A percentile compares a stretch with the other conserved stretches of the same genome.
Conservation (phyloP, 306 rosid species). For the Vigna reflexopilosa region DNA sequence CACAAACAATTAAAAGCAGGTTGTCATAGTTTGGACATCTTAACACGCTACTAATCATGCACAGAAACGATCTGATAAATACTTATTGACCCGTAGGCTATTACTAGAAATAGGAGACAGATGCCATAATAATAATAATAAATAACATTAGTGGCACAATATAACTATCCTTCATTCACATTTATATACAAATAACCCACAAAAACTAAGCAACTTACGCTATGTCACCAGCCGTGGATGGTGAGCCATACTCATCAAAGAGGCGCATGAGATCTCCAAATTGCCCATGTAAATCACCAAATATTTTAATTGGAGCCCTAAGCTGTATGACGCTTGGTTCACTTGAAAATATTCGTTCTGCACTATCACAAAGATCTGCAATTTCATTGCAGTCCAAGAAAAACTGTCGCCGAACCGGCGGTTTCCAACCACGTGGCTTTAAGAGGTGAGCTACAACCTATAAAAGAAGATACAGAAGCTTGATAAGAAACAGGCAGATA, state of each 20-base stretch:
- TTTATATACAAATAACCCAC: slow-evolving; percentile 30
- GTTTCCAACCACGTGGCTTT: slow-evolving; percentile 99
- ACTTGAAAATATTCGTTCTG: slow-evolving; percentile 93
- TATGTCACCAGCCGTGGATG: slow-evolving; percentile 99
- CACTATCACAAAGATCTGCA: slow-evolving; percentile 99
- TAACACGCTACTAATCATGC: slow-evolving; percentile 18
- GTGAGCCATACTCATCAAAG: slow-evolving; percentile 99
- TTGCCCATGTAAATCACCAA: slow-evolving; percentile 99
- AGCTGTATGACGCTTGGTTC: slow-evolving; percentile 96
- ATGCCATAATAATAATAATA: slow-evolving; percentile 1
- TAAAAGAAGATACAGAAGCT: slow-evolving; percentile 41
- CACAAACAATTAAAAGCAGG: slow-evolving; percentile 26
- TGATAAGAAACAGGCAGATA: slow-evolving; percentile 25
- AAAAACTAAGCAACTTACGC: slow-evolving; percentile 72
- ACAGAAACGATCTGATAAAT: not conserved
- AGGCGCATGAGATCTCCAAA: slow-evolving; percentile 99
- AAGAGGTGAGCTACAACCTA: slow-evolving; percentile 92
- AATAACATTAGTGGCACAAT: slow-evolving; percentile 6
- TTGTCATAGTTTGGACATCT: slow-evolving; percentile 25
- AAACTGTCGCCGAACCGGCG: slow-evolving; percentile 98
- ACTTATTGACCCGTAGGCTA: slow-evolving; percentile 18
- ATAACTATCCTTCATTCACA: slow-evolving; percentile 5
- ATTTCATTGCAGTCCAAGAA: slow-evolving; percentile 98
- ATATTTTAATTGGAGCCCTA: slow-evolving; percentile 94
- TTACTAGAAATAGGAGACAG: slow-evolving; percentile 1